Evolutionary conservation across 495 filamentous ascomycete genomes (phyloP).

Genomic region (Penicillium argentinense): DNA sequence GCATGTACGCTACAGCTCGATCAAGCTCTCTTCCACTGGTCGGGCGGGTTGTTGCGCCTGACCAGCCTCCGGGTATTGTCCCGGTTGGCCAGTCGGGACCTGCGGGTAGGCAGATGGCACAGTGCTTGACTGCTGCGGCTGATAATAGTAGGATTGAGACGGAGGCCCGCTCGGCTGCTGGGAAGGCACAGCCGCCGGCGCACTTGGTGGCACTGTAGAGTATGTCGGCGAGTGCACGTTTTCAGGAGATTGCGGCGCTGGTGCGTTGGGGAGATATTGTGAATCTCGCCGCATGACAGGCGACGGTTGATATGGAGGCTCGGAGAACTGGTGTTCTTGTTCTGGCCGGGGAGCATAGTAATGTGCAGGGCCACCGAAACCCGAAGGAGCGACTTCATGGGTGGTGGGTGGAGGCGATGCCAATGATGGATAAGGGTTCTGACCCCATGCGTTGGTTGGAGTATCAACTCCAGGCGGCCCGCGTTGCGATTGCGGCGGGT

Average conservation of each 20-base stretch:
- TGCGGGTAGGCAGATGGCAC: constrained; percentile 38
- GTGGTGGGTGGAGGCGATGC: constrained; percentile 29
- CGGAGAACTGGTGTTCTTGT: constrained; percentile 23
- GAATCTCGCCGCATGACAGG: constrained; percentile 32
- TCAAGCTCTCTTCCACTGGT: constrained; percentile 83
- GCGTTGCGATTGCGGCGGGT: constrained; percentile 24
- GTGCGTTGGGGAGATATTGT: constrained; percentile 33
- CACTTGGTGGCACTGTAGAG: constrained; percentile 25
- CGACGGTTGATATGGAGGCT: constrained; percentile 29
- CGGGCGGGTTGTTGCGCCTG: constrained; percentile 48
- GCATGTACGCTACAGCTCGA: constrained; percentile 58
- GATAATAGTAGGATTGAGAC: constrained; percentile 39
- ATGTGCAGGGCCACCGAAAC: constrained; percentile 23
- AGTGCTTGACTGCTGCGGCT: constrained; percentile 48
- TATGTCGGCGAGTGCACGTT: constrained; percentile 33
- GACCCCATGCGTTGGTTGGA: constrained; percentile 28
- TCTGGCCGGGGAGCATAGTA: constrained; percentile 34
- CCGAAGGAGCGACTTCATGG: constrained; percentile 19
- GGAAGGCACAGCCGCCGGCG: constrained; percentile 19
- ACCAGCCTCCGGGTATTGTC: constrained; percentile 68
- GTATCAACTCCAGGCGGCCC: constrained; percentile 22
- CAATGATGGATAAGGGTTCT: constrained; percentile 26
- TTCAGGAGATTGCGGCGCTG: constrained; percentile 30
- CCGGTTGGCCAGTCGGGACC: constrained; percentile 32
- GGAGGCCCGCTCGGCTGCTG: constrained; percentile 31